phyloP scores from a whole-genome alignment of 2,329 filamentous ascomycete genomes.

The Claviceps citrina region DNA sequence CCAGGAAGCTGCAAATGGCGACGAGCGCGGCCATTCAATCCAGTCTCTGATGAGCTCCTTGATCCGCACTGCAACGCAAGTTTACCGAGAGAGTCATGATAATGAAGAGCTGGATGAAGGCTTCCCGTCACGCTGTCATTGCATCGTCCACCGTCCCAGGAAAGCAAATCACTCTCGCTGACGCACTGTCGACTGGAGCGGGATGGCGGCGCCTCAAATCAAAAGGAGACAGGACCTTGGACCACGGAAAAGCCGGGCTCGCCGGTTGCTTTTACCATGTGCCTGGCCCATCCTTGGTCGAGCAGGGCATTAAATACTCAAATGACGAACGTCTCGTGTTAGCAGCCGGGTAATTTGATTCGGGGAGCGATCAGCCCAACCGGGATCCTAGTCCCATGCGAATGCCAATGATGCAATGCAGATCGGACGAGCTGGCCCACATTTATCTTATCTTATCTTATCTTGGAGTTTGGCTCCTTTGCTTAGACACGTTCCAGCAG shows the following conservation, averaged over 20 bases:
- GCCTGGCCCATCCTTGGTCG: not conserved
- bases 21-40: not conserved
- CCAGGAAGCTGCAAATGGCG: not conserved
- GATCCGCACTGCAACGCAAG: not conserved
- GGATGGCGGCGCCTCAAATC: not conserved
- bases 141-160: not conserved
- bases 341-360: too few species aligned
- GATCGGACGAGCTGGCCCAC: conserved; percentile 1
- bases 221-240: not conserved
- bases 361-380: too few species aligned
- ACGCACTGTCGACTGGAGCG: too few species aligned
- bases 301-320: not conserved
- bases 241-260: not conserved
- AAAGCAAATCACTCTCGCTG: too few species aligned
- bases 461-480: too few species aligned
- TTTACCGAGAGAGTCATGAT: not conserved
- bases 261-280: not conserved
- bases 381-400: not conserved
- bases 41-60: not conserved
- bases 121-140: not conserved
- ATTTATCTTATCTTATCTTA: too few species aligned
- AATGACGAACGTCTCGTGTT: too few species aligned
- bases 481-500: too few species aligned
- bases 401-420: not conserved
- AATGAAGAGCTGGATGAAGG: not conserved